Evolutionary conservation across 331 rosid species (phyloP).

Genomic region (Pyrus hybrid): DNA sequence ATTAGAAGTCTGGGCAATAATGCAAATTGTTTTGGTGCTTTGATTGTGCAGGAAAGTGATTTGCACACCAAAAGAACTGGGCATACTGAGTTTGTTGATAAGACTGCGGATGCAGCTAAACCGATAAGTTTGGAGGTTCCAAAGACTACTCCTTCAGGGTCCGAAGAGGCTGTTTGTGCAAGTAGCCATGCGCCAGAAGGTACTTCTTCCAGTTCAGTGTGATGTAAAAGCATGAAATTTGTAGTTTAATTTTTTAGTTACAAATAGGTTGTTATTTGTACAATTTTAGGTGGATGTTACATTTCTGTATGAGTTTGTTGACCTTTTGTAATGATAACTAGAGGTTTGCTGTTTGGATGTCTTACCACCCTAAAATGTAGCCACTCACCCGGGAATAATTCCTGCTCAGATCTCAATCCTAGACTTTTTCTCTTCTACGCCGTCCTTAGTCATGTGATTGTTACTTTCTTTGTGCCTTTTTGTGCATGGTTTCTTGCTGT

Average conservation of each 20-base stretch:
- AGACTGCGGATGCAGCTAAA: conserved; percentile 65
- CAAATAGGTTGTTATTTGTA: neutral
- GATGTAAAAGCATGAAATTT: neutral
- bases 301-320: neutral
- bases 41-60: conserved; percentile 68
- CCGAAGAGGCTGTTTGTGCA: conserved; percentile 27
- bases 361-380: no score
- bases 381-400: no score
- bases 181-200: conserved; percentile 47
- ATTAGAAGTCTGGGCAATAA: neutral
- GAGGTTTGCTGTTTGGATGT: neutral
- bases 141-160: conserved; percentile 30
- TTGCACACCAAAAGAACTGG: conserved; percentile 87
- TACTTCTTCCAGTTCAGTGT: conserved; percentile 10
- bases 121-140: conserved; percentile 83
- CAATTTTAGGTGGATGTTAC: neutral
- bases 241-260: neutral
- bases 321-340: neutral
- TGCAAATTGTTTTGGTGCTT: neutral
- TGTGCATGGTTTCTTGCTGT: neutral
- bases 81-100: conserved; percentile 63
- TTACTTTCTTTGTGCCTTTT: neutral
- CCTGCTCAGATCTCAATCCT: no score
- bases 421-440: no score
- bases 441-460: neutral